Conservation (phyloP, 768 basidiomycete genomes). For the Leucocoprinus leucothites region DNA sequence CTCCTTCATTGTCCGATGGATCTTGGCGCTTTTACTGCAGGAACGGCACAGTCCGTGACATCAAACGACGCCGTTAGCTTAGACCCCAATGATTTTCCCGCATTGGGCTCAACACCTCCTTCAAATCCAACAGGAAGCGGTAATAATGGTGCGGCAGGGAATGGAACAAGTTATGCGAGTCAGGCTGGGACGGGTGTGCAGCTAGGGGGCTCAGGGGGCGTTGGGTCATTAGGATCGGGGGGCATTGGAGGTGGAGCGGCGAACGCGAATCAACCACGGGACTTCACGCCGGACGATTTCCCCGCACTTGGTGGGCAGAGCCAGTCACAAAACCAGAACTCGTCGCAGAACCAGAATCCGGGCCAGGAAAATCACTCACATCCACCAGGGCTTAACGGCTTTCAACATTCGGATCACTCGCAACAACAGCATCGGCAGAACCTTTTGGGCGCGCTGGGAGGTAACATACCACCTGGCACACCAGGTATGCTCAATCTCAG, state of each 20-base stretch:
- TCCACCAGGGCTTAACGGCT: conserved; percentile 80
- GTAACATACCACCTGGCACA: conserved; percentile 39
- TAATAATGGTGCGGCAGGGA: conserved; percentile 29
- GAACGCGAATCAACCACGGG: conserved; percentile 44
- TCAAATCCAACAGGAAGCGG: conserved; percentile 37
- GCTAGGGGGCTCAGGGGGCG: conserved; percentile 34
- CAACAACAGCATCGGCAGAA: conserved; percentile 58
- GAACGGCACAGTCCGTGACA: conserved; percentile 27
- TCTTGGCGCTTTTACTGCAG: not conserved
- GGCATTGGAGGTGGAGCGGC: conserved; percentile 32
- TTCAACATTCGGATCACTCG: conserved; percentile 36
- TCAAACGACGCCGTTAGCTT: conserved; percentile 68
- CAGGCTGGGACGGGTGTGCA: conserved; percentile 71
- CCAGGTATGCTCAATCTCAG: conserved; percentile 68
- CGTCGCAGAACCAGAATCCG: conserved; percentile 28
- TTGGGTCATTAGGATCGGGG: conserved; percentile 33
- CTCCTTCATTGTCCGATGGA: not conserved
- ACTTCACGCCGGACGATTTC: conserved; percentile 88
- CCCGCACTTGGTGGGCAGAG: conserved; percentile 77
- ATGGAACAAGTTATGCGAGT: conserved; percentile 74
- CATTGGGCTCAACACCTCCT: conserved; percentile 63
- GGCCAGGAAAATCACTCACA: conserved; percentile 45
- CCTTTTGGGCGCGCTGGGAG: conserved; percentile 49
- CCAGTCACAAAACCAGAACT: conserved; percentile 35
- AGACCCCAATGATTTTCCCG: conserved; percentile 88